phyloP scores from a whole-genome alignment of 805 yeast species.

The Ogataea chonburiensis region DNA sequence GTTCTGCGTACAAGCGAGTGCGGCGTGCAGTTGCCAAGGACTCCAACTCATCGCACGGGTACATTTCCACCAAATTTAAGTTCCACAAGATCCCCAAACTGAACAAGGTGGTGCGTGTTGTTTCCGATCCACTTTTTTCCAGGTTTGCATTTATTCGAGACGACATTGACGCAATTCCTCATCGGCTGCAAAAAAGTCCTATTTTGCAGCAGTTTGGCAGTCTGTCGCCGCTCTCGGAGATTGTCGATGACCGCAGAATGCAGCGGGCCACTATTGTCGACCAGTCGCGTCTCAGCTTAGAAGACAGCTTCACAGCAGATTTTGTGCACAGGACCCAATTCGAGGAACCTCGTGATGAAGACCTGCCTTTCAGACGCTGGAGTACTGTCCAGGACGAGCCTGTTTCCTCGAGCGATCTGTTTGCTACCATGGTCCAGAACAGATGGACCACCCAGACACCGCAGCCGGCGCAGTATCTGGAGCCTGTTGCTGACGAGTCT shows the following conservation, averaged over 20 bases:
- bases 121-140: slow-evolving; percentile 55
- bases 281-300: not conserved
- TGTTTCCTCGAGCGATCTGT: slow-evolving; percentile 8
- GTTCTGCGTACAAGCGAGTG: slow-evolving; percentile 56
- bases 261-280: slow-evolving; percentile 9
- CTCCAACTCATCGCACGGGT: slow-evolving; percentile 23
- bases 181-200: slow-evolving; percentile 46
- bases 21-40: slow-evolving; percentile 36
- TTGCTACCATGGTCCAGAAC: slow-evolving; percentile 2
- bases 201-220: slow-evolving; percentile 52
- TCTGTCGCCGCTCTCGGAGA: slow-evolving; percentile 48
- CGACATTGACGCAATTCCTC: slow-evolving; percentile 58
- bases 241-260: slow-evolving; percentile 13
- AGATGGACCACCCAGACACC: slow-evolving; percentile 20
- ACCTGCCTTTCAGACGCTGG: slow-evolving; percentile 2
- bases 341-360: slow-evolving; percentile 7
- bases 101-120: slow-evolving; percentile 60
- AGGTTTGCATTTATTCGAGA: slow-evolving; percentile 69
- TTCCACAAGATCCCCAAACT: slow-evolving; percentile 52
- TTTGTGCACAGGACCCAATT: slow-evolving; percentile 13
- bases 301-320: slow-evolving; percentile 15
- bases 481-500: slow-evolving; percentile 4
- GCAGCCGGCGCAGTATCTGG: not conserved
- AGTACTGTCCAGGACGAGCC: slow-evolving; percentile 4
- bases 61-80: slow-evolving; percentile 40